phyloP scores from a whole-genome alignment of 768 basidiomycete species.

The Crassisporium funariophilum region DNA sequence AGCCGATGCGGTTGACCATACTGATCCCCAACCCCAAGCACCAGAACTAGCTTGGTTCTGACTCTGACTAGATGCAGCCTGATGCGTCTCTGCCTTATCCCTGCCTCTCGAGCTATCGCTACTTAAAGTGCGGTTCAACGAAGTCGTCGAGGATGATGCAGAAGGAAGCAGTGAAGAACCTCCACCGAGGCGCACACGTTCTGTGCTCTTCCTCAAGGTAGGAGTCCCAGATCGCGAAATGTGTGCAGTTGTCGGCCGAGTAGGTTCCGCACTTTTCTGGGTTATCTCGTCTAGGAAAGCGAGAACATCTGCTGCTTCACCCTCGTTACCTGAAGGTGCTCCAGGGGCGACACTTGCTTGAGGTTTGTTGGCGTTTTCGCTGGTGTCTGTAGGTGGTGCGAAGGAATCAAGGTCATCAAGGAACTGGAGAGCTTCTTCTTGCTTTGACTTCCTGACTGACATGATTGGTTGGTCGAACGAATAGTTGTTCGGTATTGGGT shows the following conservation, averaged over 20 bases:
- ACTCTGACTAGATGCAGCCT: slow-evolving; percentile 16
- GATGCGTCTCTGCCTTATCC: slow-evolving; percentile 21
- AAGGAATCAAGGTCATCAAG: slow-evolving; percentile 94
- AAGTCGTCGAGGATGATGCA: slow-evolving; percentile 45
- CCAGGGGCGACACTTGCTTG: slow-evolving; percentile 21
- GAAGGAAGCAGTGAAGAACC: slow-evolving; percentile 41
- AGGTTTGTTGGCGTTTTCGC: slow-evolving; percentile 3
- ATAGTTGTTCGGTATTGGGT: no score
- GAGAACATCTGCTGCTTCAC: slow-evolving; percentile 77
- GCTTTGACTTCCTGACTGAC: slow-evolving; percentile 68
- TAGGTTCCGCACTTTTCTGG: slow-evolving; percentile 83
- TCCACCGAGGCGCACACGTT: slow-evolving; percentile 71
- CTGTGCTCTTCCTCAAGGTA: slow-evolving; percentile 71
- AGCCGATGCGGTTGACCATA: slow-evolving; percentile 87
- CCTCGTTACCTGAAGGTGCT: slow-evolving; percentile 43
- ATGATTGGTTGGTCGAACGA: slow-evolving; percentile 25
- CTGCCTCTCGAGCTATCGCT: slow-evolving; percentile 20
- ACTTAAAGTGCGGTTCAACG: slow-evolving; percentile 34
- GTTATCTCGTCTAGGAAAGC: slow-evolving; percentile 96
- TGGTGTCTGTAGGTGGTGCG: slow-evolving; percentile 32
- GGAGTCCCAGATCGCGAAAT: slow-evolving; percentile 73
- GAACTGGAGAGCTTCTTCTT: slow-evolving; percentile 88
- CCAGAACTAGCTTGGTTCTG: slow-evolving; percentile 25
- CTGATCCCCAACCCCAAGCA: slow-evolving; percentile 81
- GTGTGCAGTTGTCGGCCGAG: slow-evolving; percentile 55